Percentiles rank a stretch among this genome's conserved stretches.
Evolutionary conservation across 1,284 basidiomycete genomes (phyloP).

Genomic region (Tilletia caries): DNA sequence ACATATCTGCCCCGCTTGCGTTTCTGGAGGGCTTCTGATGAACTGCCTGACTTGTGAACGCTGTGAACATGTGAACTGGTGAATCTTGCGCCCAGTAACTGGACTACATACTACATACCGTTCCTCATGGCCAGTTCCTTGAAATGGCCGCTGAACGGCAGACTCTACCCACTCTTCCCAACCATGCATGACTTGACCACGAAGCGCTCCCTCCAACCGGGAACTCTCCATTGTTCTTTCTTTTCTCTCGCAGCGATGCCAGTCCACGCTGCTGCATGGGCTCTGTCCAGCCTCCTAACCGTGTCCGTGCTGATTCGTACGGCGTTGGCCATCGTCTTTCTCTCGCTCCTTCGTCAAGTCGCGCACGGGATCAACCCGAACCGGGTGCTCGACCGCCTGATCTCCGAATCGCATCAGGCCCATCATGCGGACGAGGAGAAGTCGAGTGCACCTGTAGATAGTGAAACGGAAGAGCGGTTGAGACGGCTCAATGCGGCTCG

Average conservation of each 20-base stretch:
- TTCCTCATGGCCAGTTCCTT: no score
- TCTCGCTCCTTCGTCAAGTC: not conserved
- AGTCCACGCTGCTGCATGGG: slow-evolving; percentile 5
- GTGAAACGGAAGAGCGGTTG: not conserved
- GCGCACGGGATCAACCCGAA: not conserved
- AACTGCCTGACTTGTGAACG: no score
- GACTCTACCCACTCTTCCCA: no score
- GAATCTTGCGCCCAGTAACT: no score
- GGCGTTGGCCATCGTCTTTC: not conserved
- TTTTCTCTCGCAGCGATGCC: not conserved
- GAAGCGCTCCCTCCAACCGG: no score
- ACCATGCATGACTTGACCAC: no score
- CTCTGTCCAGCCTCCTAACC: not conserved
- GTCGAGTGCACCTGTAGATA: not conserved
- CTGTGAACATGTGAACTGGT: no score
- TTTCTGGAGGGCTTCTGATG: no score
- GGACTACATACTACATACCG: no score
- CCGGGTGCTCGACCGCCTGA: not conserved
- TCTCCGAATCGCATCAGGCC: slow-evolving; percentile 5
- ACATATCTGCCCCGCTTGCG: no score
- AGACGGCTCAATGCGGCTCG: not conserved
- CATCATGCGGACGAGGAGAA: not conserved
- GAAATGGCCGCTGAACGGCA: no score
- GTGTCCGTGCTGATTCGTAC: not conserved
- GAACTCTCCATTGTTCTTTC: no score